Conservation (phyloP, 2,329 filamentous ascomycete genomes). For the Calonectria pseudoreteaudii region DNA sequence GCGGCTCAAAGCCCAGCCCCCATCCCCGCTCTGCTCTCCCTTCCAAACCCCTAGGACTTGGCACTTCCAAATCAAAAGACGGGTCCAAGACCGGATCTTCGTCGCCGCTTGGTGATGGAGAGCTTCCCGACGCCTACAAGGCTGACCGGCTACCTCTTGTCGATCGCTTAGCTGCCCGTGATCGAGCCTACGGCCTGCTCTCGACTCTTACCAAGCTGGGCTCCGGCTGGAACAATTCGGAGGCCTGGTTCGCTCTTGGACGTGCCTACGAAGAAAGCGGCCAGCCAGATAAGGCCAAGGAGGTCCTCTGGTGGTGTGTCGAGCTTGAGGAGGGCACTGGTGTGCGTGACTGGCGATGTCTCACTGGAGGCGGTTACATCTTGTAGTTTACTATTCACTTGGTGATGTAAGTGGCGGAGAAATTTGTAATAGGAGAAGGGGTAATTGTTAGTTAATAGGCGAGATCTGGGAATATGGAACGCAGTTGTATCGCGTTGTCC, state of each 20-base stretch:
- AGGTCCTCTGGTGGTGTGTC: conserved; percentile 97
- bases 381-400: conserved; percentile 37
- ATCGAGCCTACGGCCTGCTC: conserved; percentile 87
- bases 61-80: conserved; percentile 40
- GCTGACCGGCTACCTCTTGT: conserved; percentile 75
- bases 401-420: not conserved
- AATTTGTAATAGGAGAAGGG: not conserved
- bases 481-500: not conserved
- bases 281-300: conserved; percentile 88
- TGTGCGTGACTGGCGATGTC: conserved; percentile 81
- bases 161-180: conserved; percentile 88
- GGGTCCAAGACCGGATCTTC: conserved; percentile 25
- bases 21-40: conserved; percentile 48
- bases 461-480: not conserved
- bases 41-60: conserved; percentile 61
- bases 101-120: conserved; percentile 48
- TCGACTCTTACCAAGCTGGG: conserved; percentile 87
- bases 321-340: conserved; percentile 89
- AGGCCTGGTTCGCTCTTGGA: conserved; percentile 92
- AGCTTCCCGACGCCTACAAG: conserved; percentile 65
- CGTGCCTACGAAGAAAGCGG: conserved; percentile 89
- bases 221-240: conserved; percentile 88
- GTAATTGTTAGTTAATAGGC: not conserved
- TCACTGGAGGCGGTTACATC: conserved; percentile 76
- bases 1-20: conserved; percentile 12